Percentiles rank a stretch among this genome's conserved stretches.
Evolutionary conservation across 1,284 basidiomycete genomes (phyloP).

Genomic region (Phlebopus sp.): DNA sequence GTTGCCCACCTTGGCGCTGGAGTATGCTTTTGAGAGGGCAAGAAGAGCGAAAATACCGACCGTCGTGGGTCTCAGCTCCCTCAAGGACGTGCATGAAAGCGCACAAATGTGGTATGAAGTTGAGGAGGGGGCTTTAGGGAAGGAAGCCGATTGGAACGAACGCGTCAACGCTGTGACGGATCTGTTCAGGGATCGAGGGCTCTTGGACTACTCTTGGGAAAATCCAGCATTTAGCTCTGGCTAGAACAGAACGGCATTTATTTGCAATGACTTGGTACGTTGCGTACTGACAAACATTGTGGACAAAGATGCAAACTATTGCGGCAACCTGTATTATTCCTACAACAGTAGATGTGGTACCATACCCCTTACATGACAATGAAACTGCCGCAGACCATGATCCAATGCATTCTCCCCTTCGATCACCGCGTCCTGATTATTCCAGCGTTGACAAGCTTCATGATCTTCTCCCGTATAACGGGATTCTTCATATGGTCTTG

Average conservation of each 20-base stretch:
- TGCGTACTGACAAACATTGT: neutral
- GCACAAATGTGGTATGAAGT: conserved; percentile 66
- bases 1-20: conserved; percentile 69
- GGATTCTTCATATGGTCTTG: conserved; percentile 99
- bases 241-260: conserved; percentile 3
- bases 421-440: conserved; percentile 78
- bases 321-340: conserved; percentile 19
- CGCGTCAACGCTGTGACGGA: conserved; percentile 48
- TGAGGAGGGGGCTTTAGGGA: conserved; percentile 35
- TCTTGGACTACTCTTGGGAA: conserved; percentile 65
- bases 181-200: conserved; percentile 50
- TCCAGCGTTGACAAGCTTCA: conserved; percentile 92
- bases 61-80: conserved; percentile 73
- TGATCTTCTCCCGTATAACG: conserved; percentile 78
- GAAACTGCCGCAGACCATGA: conserved; percentile 10
- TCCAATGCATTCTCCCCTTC: conserved; percentile 7
- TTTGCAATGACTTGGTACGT: neutral
- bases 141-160: conserved; percentile 40
- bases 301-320: neutral
- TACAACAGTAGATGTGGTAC: conserved; percentile 21
- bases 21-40: conserved; percentile 62
- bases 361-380: conserved; percentile 19
- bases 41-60: conserved; percentile 56
- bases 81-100: conserved; percentile 72
- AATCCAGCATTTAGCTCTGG: conserved; percentile 37